Evolutionary conservation across 495 filamentous ascomycete species (phyloP), one percentile per base, ranked within the genome.

Genomic region (Penicillium goetzii): DNA sequence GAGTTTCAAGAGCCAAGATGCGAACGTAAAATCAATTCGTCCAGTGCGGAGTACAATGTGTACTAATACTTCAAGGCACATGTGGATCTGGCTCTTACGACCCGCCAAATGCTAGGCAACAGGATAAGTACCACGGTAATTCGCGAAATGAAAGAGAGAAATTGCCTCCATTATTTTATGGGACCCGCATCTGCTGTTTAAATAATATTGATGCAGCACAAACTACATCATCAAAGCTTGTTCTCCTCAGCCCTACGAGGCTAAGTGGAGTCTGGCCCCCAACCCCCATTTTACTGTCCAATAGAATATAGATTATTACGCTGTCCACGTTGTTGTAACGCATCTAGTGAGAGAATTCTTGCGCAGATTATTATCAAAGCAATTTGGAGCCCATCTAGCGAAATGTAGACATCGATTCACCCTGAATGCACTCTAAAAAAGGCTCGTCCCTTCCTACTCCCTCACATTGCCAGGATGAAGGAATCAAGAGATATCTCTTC

Each of bases 201-300:
- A 2, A n/a, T n/a, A 12, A 25, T 47, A 12, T 1, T 23, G 9
- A 25, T 47, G 43, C 43, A 47, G 43, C 12, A 14, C 19, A 10
- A 47, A 23, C 9, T 47, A 12, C 43, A 9, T 47, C 19, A 47
- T 23, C 1, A 47, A 47, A 47, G 21, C 43, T 14, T 25, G 43
- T 47, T 43, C 43, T 23, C 19, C 19, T 47, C 43, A 47, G 43
- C 43, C 43, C 43, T 47, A 47, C 43, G 43, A 47, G 19, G 21
- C 43, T 12, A 25, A 47, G 43, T 47, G 43, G 43, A 47, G 43
- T 47, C 19, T 11, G 21, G 43, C 43, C 43, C 43, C 43, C n/a
- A 19, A 19, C n/a, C 5, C 8, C 41, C 7, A 19, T 21, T 21
- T 43, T 4, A 19, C 17, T 21, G 9, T 19, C 41, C 41, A 43